Evolutionary conservation across 1,284 basidiomycete genomes (phyloP), one percentile per base, ranked within the genome.

Genomic region (Cutaneotrichosporon sp.): DNA sequence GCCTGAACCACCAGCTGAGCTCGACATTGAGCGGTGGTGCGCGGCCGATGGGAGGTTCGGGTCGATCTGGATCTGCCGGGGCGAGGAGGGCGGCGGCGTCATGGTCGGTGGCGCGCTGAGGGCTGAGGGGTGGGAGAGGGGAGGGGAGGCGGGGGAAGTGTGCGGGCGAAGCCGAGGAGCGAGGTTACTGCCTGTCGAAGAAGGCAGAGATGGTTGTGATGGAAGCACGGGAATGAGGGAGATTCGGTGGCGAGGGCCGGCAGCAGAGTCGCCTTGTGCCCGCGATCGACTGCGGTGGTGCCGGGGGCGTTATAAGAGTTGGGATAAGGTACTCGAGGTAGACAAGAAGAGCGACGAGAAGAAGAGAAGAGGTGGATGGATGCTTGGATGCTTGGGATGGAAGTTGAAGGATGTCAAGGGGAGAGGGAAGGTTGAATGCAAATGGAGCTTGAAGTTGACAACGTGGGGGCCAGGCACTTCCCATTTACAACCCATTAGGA

Each of bases 1-100:
- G 24, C 16, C 27, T 0, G 13, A 18, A 1, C 25, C 47, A 11
- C 24, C 4, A 31, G 65, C 43, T 22, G 62, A 58, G 46, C 54
- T 45, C 16, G 64, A 64, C 55, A 61, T 60, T 11, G 67, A 56
- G 20, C 67, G 65, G 25, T 53, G 55, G 34, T 63, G 65, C 4
- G 59, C 16, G 2, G 68, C 66, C 7, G 67, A 52, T 1, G 68
- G 63, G 1, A 65, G 52, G 57, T 64, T 59, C 3, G 69, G 67
- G 55, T 72, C 72, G 34, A 66, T 66, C 36, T 55, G 51, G 54
- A 72, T 69, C 56, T 67, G 68, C 5, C 72, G 63, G 46, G 72
- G 72, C 5, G 72, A 74, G 2, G 69, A 57, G 16, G 72, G 72
- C 56, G 47, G 25, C 1, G 57, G 61, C n/a, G 61, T 52, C 61